These are phyloP conservation scores for Allium sativum DNA, from an alignment of 106 monocot genomes.

Conservation along the genomic window DNA sequence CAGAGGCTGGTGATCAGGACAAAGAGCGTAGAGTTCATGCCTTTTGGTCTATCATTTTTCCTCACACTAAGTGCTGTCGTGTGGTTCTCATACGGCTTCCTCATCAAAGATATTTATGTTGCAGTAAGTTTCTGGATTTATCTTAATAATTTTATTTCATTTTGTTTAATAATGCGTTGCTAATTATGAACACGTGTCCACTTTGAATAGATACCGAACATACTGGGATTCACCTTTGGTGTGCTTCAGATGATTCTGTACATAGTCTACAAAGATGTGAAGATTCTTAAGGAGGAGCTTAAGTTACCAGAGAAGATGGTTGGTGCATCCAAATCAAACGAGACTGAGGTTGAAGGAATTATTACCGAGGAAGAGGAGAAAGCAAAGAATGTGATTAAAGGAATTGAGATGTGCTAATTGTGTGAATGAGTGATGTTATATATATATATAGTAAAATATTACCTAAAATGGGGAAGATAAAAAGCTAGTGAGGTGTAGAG, in stretches of 20 bases:
- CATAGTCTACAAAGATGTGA: constrained; percentile 24
- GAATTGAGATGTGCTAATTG: constrained; percentile 2
- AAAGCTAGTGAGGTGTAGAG: too few relatives aligned
- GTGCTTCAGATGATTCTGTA: constrained; percentile 56
- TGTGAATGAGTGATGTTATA: background rate
- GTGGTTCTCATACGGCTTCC: constrained; percentile 27
- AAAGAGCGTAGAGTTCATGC: constrained; percentile 71
- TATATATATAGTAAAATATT: too few relatives aligned
- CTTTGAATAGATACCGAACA: constrained; percentile 38
- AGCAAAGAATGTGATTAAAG: background rate
- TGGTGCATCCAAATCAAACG: background rate
- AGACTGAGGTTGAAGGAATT: background rate
- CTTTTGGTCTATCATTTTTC: constrained; percentile 27
- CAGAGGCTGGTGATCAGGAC: constrained; percentile 53
- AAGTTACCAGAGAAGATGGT: constrained; percentile 3
- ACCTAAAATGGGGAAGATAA: too few relatives aligned
- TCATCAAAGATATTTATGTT: constrained; percentile 25
- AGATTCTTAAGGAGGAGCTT: background rate
- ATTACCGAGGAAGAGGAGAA: background rate
- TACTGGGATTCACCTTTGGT: constrained; percentile 60
- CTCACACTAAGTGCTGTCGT: constrained; percentile 27
- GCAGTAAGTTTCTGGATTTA: constrained; percentile 13
- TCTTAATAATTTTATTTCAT: background rate
- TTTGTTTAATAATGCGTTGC: background rate
- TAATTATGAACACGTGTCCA: background rate